Evolutionary conservation across 805 yeast genomes (phyloP), one percentile per base, ranked within the genome.

Genomic region (Kodamaea hsintzibuensis): DNA sequence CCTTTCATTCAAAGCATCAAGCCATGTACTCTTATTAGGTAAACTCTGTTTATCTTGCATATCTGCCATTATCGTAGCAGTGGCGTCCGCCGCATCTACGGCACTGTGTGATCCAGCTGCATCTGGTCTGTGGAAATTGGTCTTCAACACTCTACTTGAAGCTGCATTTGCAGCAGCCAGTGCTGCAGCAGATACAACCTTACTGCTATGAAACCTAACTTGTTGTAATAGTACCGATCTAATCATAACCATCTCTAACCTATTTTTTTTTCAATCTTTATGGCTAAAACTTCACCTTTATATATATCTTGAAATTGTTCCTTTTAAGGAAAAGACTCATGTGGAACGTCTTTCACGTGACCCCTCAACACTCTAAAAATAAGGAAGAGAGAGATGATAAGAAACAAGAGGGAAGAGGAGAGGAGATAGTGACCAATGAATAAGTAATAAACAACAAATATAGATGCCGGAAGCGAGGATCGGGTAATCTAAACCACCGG

Each of bases 1-100:
- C 51, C 91, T 79, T 61, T 90, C 95, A 13, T 81, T 80, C 56
- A 91, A 74, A 0, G 97, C 97, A 52, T 84, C 90, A 64, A 90
- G 72, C 98, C 98, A 92, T 2, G 97, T 89, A 40, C 87, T 90
- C 53, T 71, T 71, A 55, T 74, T 73, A 14, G 74, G 72, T 50
- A 62, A 45, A 43, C 66, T 77, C 53, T 76, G 79, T 56, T 77
- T 75, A 59, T 86, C 91, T 50, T 77, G 69, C 54, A 71, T 73
- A 61, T 87, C 91, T 0, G 90, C 82, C 48, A 83, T 68, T 10
- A 85, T 78, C 3, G 91, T 85, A n/a, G 91, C 82, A 7, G 85
- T 77, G 18, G 91, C 91, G 68, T 87, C 92, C 12, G 90, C 90
- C 2, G 87, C 85, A 44, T 81, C 85, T 30, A 83, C 77, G 3